phyloP scores from a whole-genome alignment of 2,329 filamentous ascomycete genomes.

The Aspergillus terreus region DNA sequence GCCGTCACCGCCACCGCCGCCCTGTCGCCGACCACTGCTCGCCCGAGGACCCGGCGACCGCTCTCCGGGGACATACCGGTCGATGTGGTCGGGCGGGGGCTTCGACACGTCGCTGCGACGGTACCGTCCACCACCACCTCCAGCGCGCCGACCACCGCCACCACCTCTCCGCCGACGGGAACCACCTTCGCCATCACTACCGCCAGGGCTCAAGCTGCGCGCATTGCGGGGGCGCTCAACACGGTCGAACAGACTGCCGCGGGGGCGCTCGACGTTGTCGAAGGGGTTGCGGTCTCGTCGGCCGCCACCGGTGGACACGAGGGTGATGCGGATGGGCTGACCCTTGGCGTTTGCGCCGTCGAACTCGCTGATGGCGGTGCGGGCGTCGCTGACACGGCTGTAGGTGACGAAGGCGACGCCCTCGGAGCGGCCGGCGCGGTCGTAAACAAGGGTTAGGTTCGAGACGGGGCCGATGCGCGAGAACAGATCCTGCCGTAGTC shows the following conservation, averaged over 20 bases:
- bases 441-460: slow-evolving; percentile 71
- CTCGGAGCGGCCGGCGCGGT: slow-evolving; percentile 82
- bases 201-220: slow-evolving; percentile 41
- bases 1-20: slow-evolving; percentile 28
- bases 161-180: slow-evolving; percentile 41
- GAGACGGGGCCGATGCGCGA: slow-evolving; percentile 68
- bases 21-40: slow-evolving; percentile 47
- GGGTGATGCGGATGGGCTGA: slow-evolving; percentile 72
- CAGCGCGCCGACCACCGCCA: slow-evolving; percentile 29
- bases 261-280: slow-evolving; percentile 48
- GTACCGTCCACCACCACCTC: slow-evolving; percentile 33
- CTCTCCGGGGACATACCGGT: slow-evolving; percentile 71
- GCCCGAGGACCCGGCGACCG: slow-evolving; percentile 37
- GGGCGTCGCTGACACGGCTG: slow-evolving; percentile 65
- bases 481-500: slow-evolving; percentile 67
- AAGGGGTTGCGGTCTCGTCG: slow-evolving; percentile 43
- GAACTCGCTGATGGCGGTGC: slow-evolving; percentile 71
- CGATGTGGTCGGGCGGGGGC: slow-evolving; percentile 64
- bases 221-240: slow-evolving; percentile 47
- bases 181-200: slow-evolving; percentile 28
- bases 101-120: slow-evolving; percentile 53
- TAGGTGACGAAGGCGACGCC: slow-evolving; percentile 84
- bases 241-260: slow-evolving; percentile 64
- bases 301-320: slow-evolving; percentile 52
- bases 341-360: slow-evolving; percentile 88